Evolutionary conservation across 1,139 yeast species (phyloP), one percentile per base, ranked within the genome.

Genomic region (Lodderomyces margitis): DNA sequence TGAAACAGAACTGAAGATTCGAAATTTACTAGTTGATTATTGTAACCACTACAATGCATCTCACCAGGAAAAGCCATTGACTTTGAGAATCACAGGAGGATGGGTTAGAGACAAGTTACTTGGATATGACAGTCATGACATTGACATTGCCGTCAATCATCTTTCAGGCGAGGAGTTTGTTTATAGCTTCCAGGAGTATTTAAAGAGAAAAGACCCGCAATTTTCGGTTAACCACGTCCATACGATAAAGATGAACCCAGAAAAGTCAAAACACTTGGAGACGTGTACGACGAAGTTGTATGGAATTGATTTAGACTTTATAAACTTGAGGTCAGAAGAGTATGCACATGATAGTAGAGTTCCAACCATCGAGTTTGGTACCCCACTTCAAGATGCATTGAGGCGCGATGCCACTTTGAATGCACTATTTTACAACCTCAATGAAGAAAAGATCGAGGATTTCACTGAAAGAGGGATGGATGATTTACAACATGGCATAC

Each of bases 61-160:
- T 1, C 43, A 46, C 23, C 39, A 39, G 6, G 35, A 31, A 17
- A 38, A 48, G 23, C 54, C 49, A 16, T 48, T 73, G 17, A 82
- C 77, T 24, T 70, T 91, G 16, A 64, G 99, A 48, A 86, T 92
- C 52, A 91, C 98, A 0, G 99, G 99, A 24, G 99, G 99, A 1
- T 92, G 99, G 99, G 99, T 92, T 5, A 75, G 99, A 54, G 99
- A 92, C 61, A 92, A 92, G 65, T 66, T 92, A 30, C 68, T 94
- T 31, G 95, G 95, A 0, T 72, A 75, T 38, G 81, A 78, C 24
- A 83, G 94, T 41, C 82, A 92, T 56, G 99, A 92, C 60, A 70
- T 92, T 34, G 99, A 92, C 56, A 87, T 92, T 42, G 98, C 97
- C 6, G 78, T 94, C 44, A 89, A 92, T 59, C 72, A 72, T 44